phyloP scores from a whole-genome alignment of 805 yeast species.

The Cyberlindnera euphorbiae region DNA sequence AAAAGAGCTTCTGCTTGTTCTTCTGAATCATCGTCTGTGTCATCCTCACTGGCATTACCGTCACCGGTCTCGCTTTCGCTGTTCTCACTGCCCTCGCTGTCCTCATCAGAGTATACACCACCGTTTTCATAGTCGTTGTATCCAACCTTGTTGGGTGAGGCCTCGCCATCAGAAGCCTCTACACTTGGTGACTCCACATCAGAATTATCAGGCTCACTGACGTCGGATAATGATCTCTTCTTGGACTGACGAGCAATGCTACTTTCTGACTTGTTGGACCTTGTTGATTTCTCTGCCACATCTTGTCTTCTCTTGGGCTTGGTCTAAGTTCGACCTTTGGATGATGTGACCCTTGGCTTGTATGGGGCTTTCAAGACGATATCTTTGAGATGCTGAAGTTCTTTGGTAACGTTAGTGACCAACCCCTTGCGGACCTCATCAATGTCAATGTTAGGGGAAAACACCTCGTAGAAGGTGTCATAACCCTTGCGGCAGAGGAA shows the following conservation, averaged over 20 bases:
- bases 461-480: slow-evolving; percentile 28
- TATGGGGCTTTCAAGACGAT: slow-evolving; percentile 11
- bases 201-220: slow-evolving; percentile 6
- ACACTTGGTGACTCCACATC: background rate
- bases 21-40: slow-evolving; percentile 7
- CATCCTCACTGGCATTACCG: slow-evolving; percentile 16
- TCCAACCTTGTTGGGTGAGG: background rate
- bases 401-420: slow-evolving; percentile 22
- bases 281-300: background rate
- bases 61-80: no score
- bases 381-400: slow-evolving; percentile 25
- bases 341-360: slow-evolving; percentile 4
- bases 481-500: slow-evolving; percentile 31
- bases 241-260: no score
- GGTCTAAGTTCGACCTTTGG: background rate
- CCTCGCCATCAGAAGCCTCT: background rate
- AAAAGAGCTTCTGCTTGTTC: no score
- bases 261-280: no score
- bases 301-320: background rate
- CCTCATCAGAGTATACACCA: no score
- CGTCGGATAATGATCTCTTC: slow-evolving; percentile 1
- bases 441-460: slow-evolving; percentile 22
- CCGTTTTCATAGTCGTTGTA: no score
- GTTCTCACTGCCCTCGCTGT: no score
- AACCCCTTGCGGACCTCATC: slow-evolving; percentile 19